A percentile compares a stretch with the other conserved stretches of the same genome.
Conservation (phyloP, 2,329 filamentous ascomycete genomes). For the Fusarium piperis region DNA sequence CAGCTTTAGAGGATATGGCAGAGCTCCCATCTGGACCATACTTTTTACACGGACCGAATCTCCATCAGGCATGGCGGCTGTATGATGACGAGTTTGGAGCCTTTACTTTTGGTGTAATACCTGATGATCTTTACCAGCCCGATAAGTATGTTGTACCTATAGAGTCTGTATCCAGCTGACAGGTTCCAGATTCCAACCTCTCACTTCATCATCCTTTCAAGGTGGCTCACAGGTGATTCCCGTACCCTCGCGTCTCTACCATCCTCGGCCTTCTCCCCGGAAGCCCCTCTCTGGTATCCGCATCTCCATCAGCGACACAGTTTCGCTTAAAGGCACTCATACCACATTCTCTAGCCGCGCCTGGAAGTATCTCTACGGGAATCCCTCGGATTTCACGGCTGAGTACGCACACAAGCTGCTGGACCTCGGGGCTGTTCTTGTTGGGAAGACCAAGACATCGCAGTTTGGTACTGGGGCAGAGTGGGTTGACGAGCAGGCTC, state of each 20-base stretch:
- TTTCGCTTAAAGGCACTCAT: conserved; percentile 57
- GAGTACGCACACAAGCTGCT: conserved; percentile 64
- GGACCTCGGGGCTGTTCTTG: conserved; percentile 65
- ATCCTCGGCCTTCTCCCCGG: conserved; percentile 35
- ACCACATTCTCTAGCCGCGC: conserved; percentile 67
- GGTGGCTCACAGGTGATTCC: conserved; percentile 45
- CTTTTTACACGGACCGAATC: conserved; percentile 52
- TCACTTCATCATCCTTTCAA: conserved; percentile 40
- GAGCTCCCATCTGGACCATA: conserved; percentile 53
- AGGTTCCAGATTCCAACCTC: conserved; percentile 43
- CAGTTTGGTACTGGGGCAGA: conserved; percentile 58
- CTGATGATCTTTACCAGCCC: conserved; percentile 43
- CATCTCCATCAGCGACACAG: conserved; percentile 48
- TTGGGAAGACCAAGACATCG: conserved; percentile 63
- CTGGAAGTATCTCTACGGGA: conserved; percentile 63
- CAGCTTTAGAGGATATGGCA: conserved; percentile 29
- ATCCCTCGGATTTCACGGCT: conserved; percentile 55
- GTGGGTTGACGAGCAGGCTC: conserved; percentile 52
- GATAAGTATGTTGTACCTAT: conserved; percentile 34
- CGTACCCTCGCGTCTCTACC: conserved; percentile 52
- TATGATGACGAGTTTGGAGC: conserved; percentile 51
- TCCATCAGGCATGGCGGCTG: conserved; percentile 54
- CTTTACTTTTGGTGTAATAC: conserved; percentile 51
- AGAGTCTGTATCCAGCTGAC: conserved; percentile 7
- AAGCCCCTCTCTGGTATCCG: conserved; percentile 52